These are phyloP conservation scores for Inonotus obliquus DNA, from an alignment of 1,284 basidiomycete species.

Conservation along the genomic window DNA sequence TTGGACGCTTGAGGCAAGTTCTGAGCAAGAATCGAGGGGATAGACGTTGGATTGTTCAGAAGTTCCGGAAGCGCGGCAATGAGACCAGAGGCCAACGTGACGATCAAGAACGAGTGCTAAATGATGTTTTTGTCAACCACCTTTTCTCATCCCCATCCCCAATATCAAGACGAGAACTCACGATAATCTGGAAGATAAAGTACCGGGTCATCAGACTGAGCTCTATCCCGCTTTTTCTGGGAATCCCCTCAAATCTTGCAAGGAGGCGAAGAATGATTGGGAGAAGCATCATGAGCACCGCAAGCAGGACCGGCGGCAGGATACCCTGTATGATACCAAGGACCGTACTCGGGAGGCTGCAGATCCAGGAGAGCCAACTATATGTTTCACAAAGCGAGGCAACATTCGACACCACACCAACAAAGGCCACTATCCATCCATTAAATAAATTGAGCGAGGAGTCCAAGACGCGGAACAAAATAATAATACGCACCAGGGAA, in stretches of 20 bases:
- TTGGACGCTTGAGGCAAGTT: constrained; percentile 85
- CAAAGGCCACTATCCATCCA: constrained; percentile 58
- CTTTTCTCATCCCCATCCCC: neutral
- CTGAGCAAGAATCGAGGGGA: constrained; percentile 64
- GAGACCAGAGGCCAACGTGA: constrained; percentile 80
- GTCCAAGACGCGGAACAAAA: neutral
- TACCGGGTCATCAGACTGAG: constrained; percentile 88
- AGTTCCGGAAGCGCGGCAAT: constrained; percentile 63
- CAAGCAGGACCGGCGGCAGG: constrained; percentile 80
- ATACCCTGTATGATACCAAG: constrained; percentile 91
- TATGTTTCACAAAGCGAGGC: constrained; percentile 61
- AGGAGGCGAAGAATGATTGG: constrained; percentile 83
- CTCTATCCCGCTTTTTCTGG: constrained; percentile 78
- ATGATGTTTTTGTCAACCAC: neutral
- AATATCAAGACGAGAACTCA: constrained; percentile 44
- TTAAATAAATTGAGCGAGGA: neutral
- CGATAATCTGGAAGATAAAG: constrained; percentile 89
- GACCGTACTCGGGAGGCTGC: constrained; percentile 54
- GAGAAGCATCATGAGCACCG: constrained; percentile 88
- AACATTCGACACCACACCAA: constrained; percentile 85
- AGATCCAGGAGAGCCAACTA: constrained; percentile 82
- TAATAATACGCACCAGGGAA: constrained; percentile 38
- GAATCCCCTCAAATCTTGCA: constrained; percentile 77
- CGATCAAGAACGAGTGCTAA: constrained; percentile 85
- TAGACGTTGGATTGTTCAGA: constrained; percentile 51